Base-by-base conservation (phyloP, 768 basidiomycete genomes). In the Xerocomellus amylosporus region DNA sequence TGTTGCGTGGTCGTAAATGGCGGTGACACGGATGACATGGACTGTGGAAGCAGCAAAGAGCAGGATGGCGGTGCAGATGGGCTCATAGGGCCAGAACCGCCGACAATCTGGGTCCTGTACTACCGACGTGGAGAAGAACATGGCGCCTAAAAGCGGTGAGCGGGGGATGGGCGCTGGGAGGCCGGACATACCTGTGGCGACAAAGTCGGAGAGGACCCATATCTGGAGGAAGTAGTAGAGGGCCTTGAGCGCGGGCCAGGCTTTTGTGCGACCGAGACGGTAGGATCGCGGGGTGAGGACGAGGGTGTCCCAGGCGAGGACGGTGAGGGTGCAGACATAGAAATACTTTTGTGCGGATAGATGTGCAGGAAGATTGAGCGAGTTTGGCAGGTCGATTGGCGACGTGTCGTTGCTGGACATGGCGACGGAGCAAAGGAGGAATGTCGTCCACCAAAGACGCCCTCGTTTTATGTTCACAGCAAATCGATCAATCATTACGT, bases 291-390 rank as follows among this genome's bases (percentile, higher is more conserved):
- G 90, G 9, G 85, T 86, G 46, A 93, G 80, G 34, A 93, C 90
- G 63, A 93, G 83, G 34, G 90, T 85, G 64, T 93, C 90, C 90
- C 91, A 93, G 8, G 90, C 90, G 0, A 90, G 87, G 52, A 93
- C 88, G 50, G 90, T 93, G 58, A 93, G 82, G 0, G 90, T 90
- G 75, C 90, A 93, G 59, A 93, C 91, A 44, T 89, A 82, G 68
- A 93, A 91, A 63, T 93, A 93, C 71, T 93, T 92, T 78, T 92
- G 90, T 0, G 90, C 90, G 30, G 81, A 83, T 34, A 93, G 78
- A 68, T 90, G 90, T 2, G 90, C 80, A 0, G 90, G 80, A 6
- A 92, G 81, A 60, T 87, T 75, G 65, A 93, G 84, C 22, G 84
- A 88, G 50, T 77, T 70, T 17, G 90, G 90, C 8, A 92, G 68